Percentiles rank a stretch among this genome's conserved stretches.
These are phyloP conservation scores for Fagus sylvatica DNA, from an alignment of 306 rosid species.

Conservation along the genomic window DNA sequence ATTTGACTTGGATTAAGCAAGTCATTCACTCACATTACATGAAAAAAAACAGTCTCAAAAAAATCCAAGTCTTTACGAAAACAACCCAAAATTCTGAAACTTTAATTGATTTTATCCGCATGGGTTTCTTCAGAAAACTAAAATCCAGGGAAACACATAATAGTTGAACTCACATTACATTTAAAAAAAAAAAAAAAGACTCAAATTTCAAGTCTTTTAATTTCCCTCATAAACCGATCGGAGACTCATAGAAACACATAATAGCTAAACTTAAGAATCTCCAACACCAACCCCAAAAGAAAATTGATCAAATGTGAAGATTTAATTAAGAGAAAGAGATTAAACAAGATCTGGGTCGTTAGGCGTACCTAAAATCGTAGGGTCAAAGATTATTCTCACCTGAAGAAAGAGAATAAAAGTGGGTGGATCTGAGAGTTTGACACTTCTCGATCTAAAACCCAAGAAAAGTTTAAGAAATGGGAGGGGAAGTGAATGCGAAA, in stretches of 20 bases:
- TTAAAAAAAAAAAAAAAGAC: neutral
- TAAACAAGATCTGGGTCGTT: conserved; percentile 21
- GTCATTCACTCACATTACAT: neutral
- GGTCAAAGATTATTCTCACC: conserved; percentile 35
- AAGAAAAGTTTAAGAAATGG: conserved; percentile 1
- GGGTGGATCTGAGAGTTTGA: conserved; percentile 49
- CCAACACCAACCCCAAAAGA: neutral
- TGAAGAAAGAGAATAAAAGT: conserved; percentile 35
- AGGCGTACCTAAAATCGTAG: neutral
- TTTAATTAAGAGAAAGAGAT: neutral
- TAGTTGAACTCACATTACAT: neutral
- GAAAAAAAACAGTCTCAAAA: neutral
- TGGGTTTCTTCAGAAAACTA: no score
- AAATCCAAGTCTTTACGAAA: neutral
- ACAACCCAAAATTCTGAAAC: no score
- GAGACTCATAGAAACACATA: neutral
- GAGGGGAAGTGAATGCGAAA: conserved; percentile 8
- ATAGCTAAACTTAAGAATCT: neutral
- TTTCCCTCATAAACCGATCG: conserved; percentile 17
- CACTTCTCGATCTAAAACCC: conserved; percentile 25
- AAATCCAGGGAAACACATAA: no score
- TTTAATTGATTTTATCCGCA: no score
- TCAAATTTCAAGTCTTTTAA: neutral
- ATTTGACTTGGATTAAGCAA: conserved; percentile 15
- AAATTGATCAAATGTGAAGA: neutral